A percentile compares a stretch with the other conserved stretches of the same genome.
Evolutionary conservation across 2,329 filamentous ascomycete species (phyloP).

Genomic region (Polytolypa hystricis): DNA sequence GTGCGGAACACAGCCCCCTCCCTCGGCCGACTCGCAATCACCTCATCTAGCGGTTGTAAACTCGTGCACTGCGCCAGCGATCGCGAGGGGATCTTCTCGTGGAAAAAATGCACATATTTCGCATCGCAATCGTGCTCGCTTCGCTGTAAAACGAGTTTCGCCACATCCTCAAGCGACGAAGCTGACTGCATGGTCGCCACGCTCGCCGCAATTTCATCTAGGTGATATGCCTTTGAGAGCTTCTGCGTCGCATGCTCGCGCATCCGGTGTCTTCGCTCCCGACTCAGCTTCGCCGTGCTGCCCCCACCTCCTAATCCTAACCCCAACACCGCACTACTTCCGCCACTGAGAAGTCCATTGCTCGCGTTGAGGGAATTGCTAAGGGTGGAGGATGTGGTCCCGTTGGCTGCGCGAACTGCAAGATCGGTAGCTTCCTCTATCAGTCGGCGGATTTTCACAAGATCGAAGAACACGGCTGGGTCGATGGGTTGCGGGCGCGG

Average conservation of each 20-base stretch:
- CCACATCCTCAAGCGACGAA: slow-evolving; percentile 66
- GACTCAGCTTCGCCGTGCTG: slow-evolving; percentile 56
- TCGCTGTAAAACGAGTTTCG: slow-evolving; percentile 59
- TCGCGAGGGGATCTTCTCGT: slow-evolving; percentile 73
- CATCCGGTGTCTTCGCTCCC: slow-evolving; percentile 67
- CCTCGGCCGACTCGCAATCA: slow-evolving; percentile 52
- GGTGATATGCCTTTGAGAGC: slow-evolving; percentile 62
- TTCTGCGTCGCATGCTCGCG: slow-evolving; percentile 70
- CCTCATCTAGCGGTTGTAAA: slow-evolving; percentile 53
- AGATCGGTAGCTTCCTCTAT: slow-evolving; percentile 72
- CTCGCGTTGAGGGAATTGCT: slow-evolving; percentile 43
- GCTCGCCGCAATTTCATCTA: slow-evolving; percentile 75
- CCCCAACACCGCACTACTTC: slow-evolving; percentile 43
- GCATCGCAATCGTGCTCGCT: slow-evolving; percentile 59
- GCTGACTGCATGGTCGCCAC: slow-evolving; percentile 75
- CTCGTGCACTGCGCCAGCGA: slow-evolving; percentile 63
- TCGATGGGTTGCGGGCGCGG: slow-evolving; percentile 67
- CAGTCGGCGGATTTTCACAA: slow-evolving; percentile 68
- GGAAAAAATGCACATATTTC: slow-evolving; percentile 85
- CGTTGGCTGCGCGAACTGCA: slow-evolving; percentile 65
- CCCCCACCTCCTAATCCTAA: slow-evolving; percentile 46
- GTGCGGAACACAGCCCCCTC: slow-evolving; percentile 61
- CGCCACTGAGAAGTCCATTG: slow-evolving; percentile 39
- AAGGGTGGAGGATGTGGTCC: slow-evolving; percentile 54
- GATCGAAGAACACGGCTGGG: slow-evolving; percentile 69